Evolutionary conservation across 2,329 filamentous ascomycete species (phyloP).

Genomic region (Fusarium fracticaudum): DNA sequence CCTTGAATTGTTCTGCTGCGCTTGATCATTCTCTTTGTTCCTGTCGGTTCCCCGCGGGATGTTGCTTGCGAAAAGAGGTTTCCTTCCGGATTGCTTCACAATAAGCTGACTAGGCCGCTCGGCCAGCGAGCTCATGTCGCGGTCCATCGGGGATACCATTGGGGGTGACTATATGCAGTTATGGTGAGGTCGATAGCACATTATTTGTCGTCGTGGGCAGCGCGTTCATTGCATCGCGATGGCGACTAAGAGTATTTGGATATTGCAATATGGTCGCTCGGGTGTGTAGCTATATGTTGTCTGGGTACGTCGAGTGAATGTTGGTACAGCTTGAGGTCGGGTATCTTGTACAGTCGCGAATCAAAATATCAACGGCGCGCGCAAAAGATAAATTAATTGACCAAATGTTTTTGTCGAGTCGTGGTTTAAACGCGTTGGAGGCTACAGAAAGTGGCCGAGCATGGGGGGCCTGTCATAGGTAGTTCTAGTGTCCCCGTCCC

Average conservation of each 20-base stretch:
- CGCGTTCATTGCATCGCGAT: slow-evolving; percentile 40
- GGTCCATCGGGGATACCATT: slow-evolving; percentile 36
- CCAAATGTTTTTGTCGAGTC: slow-evolving; percentile 35
- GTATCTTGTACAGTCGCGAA: slow-evolving; percentile 17
- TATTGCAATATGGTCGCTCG: background rate
- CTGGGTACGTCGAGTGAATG: background rate
- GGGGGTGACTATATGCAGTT: slow-evolving; percentile 10
- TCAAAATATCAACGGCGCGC: slow-evolving; percentile 28
- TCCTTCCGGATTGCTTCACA: slow-evolving; percentile 54
- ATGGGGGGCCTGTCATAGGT: slow-evolving; percentile 11
- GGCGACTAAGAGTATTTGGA: background rate
- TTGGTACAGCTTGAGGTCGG: background rate
- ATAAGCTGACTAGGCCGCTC: slow-evolving; percentile 44
- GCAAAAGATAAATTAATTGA: slow-evolving; percentile 26
- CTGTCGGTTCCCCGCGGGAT: slow-evolving; percentile 36
- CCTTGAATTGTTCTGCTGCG: slow-evolving; percentile 21
- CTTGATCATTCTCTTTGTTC: slow-evolving; percentile 34
- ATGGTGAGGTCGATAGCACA: slow-evolving; percentile 32
- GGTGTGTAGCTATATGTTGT: slow-evolving; percentile 1
- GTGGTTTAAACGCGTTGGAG: slow-evolving; percentile 28
- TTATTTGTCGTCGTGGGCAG: slow-evolving; percentile 15
- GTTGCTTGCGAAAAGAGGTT: slow-evolving; percentile 50
- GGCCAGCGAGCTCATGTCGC: slow-evolving; percentile 36
- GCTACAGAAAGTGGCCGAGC: slow-evolving; percentile 1
- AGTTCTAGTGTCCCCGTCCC: slow-evolving; percentile 1